These are phyloP conservation scores for Phytopythium sindhum DNA, from an alignment of 352 stramenopile genomes.

Conservation along the genomic window DNA sequence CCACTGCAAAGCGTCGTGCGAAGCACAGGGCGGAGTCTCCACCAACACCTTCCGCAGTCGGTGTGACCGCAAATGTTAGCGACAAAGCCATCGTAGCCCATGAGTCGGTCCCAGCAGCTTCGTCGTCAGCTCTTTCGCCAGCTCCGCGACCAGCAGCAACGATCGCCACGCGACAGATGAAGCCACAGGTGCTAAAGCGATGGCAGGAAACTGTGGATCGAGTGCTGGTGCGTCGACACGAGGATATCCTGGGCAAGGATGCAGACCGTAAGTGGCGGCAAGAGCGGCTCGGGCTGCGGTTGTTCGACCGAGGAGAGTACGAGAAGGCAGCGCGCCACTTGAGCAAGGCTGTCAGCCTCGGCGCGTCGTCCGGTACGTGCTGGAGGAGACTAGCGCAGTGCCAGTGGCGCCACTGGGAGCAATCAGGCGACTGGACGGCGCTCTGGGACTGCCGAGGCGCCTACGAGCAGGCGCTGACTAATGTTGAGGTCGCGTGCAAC, in stretches of 20 bases:
- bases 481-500: constrained; percentile 47
- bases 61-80: no score
- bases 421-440: constrained; percentile 46
- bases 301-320: constrained; percentile 44
- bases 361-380: constrained; percentile 28
- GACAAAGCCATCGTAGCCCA: neutral
- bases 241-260: constrained; percentile 55
- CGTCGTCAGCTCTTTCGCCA: no score
- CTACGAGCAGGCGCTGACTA: constrained; percentile 52
- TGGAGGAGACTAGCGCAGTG: constrained; percentile 62
- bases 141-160: neutral
- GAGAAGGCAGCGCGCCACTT: constrained; percentile 40
- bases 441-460: constrained; percentile 59
- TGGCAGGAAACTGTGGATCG: constrained; percentile 43
- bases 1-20: neutral
- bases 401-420: constrained; percentile 43
- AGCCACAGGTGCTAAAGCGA: constrained; percentile 12
- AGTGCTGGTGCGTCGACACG: constrained; percentile 52
- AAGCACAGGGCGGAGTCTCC: neutral
- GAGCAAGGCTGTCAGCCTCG: constrained; percentile 45
- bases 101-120: no score
- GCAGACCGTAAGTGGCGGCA: constrained; percentile 60
- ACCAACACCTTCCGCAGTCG: neutral
- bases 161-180: neutral
- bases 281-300: constrained; percentile 51